Conservation (phyloP, 148 eudicot genomes). For the Silene uniflora region DNA sequence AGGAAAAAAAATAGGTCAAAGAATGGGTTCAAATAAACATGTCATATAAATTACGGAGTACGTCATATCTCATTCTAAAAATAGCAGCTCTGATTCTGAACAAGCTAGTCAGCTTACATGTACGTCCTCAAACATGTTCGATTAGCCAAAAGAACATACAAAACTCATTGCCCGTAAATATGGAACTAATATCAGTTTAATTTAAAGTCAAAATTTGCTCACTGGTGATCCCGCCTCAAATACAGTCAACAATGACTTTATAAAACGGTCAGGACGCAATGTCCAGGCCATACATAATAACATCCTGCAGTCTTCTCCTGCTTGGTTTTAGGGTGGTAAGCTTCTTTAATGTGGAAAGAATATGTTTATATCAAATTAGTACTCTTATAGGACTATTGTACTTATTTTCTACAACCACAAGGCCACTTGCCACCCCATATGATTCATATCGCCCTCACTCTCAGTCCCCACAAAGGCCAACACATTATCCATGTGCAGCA, state of each 20-base stretch:
- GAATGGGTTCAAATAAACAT: neutral
- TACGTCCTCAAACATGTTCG: neutral
- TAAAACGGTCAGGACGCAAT: neutral
- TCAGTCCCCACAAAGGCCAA: neutral
- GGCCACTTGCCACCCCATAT: neutral
- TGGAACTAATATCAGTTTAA: neutral
- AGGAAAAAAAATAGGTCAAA: neutral
- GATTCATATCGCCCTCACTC: neutral
- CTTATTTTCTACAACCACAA: neutral
- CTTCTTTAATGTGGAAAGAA: neutral
- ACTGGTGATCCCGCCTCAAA: neutral
- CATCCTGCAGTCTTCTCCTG: neutral
- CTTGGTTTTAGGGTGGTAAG: neutral
- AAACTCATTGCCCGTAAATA: neutral
- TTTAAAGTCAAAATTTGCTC: neutral
- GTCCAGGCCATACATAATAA: neutral
- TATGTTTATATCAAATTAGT: neutral
- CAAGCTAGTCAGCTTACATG: neutral
- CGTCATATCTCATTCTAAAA: neutral
- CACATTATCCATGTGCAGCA: neutral
- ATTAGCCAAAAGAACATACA: neutral
- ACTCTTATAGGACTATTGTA: neutral
- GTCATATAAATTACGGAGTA: neutral
- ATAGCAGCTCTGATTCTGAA: neutral
- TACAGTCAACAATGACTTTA: neutral